Evolutionary conservation across 1,139 yeast genomes (phyloP).

Genomic region (Lodderomyces jiufengensis): DNA sequence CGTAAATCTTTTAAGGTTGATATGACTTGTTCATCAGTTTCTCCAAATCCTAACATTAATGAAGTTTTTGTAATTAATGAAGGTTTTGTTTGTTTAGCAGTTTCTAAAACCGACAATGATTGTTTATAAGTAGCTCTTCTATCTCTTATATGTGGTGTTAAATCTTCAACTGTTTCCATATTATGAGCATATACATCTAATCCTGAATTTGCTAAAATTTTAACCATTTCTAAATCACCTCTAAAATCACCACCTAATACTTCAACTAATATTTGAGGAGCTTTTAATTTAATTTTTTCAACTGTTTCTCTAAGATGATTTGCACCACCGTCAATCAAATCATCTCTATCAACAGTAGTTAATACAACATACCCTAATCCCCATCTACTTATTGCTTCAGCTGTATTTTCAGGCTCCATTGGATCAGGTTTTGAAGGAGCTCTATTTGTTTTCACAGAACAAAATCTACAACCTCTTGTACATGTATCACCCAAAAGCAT

Average conservation of each 20-base stretch:
- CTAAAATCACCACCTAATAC: conserved; percentile 93
- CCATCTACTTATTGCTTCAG: conserved; percentile 97
- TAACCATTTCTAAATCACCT: conserved; percentile 82
- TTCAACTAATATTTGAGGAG: conserved; percentile 90
- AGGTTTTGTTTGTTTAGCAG: conserved; percentile 78
- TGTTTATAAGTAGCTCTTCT: conserved; percentile 95
- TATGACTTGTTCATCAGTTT: conserved; percentile 82
- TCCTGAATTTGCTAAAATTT: conserved; percentile 78
- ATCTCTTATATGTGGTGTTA: conserved; percentile 94
- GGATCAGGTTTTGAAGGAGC: conserved; percentile 89
- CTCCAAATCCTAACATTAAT: conserved; percentile 95
- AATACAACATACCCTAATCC: conserved; percentile 96
- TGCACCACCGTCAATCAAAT: conserved; percentile 89
- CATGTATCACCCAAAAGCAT: conserved; percentile 99
- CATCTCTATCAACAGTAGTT: conserved; percentile 98
- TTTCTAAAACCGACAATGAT: conserved; percentile 68
- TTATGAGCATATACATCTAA: conserved; percentile 97
- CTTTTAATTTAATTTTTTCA: conserved; percentile 73
- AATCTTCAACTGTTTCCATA: conserved; percentile 90
- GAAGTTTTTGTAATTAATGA: conserved; percentile 87
- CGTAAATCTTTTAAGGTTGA: conserved; percentile 76
- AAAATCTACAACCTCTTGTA: conserved; percentile 96
- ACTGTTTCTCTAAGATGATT: conserved; percentile 89
- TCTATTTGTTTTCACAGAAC: conserved; percentile 92
- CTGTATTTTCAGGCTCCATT: conserved; percentile 95